Percentiles rank a stretch among this genome's conserved stretches.
Evolutionary conservation across 2,329 filamentous ascomycete genomes (phyloP).

Genomic region (Zopfia rhizophila): DNA sequence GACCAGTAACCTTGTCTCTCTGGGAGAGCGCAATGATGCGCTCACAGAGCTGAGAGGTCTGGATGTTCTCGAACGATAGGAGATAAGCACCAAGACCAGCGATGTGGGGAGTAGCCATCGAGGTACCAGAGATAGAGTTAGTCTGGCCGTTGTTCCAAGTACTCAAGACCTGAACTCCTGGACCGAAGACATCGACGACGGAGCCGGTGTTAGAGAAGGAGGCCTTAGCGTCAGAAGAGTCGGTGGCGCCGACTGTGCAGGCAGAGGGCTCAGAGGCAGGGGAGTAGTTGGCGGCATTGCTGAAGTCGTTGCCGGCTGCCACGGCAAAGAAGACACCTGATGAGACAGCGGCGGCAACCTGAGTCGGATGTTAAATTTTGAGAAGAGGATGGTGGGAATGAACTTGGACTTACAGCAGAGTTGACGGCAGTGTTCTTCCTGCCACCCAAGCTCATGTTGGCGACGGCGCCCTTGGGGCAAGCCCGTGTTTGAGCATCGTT

Average conservation of each 20-base stretch:
- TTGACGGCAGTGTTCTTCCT: constrained; percentile 34
- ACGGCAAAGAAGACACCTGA: constrained; percentile 50
- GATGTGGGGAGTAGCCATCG: constrained; percentile 76
- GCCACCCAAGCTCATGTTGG: constrained; percentile 49
- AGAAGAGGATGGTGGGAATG: too few species aligned
- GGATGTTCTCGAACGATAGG: constrained; percentile 60
- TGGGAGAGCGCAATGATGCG: constrained; percentile 58
- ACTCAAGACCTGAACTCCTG: constrained; percentile 54
- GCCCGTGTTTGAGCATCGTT: constrained; percentile 26
- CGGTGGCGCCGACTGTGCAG: constrained; percentile 51
- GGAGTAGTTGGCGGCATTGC: constrained; percentile 37
- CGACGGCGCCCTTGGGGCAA: constrained; percentile 44
- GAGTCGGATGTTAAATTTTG: constrained; percentile 6
- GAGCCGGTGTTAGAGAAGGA: constrained; percentile 50
- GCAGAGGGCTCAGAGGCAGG: constrained; percentile 49
- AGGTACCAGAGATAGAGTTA: constrained; percentile 67
- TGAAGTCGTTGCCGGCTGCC: constrained; percentile 49
- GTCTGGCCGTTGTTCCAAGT: constrained; percentile 55
- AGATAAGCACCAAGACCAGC: constrained; percentile 75
- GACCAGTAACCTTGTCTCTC: constrained; percentile 49
- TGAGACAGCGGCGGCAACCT: constrained; percentile 44
- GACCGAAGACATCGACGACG: constrained; percentile 50
- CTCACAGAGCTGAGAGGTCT: constrained; percentile 54
- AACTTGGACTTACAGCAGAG: constrained; percentile 27
- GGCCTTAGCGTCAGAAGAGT: constrained; percentile 40